Evolutionary conservation across 2,329 filamentous ascomycete species (phyloP), one percentile per base, ranked within the genome.

Genomic region (Endocalyx cinctus): DNA sequence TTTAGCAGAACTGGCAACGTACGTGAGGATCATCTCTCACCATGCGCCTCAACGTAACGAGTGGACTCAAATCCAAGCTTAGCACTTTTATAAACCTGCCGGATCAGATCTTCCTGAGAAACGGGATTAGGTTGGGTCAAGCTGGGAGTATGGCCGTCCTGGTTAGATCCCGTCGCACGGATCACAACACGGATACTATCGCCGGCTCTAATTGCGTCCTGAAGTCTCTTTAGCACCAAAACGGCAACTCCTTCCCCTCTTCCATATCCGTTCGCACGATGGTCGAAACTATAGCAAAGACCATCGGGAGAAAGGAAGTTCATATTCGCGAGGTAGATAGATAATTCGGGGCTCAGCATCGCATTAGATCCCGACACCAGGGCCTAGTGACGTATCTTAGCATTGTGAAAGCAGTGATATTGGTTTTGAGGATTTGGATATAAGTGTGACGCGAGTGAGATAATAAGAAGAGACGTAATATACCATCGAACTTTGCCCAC

Each of bases 161-260:
- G 38, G 17, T 40, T 40, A 3, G 23, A 26, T 2, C 28, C 38
- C n/a, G 26, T 19, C 20, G 29, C 29, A 20, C 26, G 17, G 10
- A 40, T 33, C 14, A 40, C 18, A 17, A 34, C 30, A 10, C 34
- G 16, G 10, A 40, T 35, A 10, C 18, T 28, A 22, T 40, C 38
- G 5, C 31, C 31, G 17, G 26, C 26, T 12, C 23, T 19, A 13
- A 40, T 10, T 10, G 38, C 38, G 10, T 37, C 22, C 17, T 17
- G 14, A 6, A 40, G 17, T 2, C 17, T 29, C 23, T 34, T 40
- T 5, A 40, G 27, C 15, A 40, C 33, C 7, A 40, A 12, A 4
- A 22, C 32, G 14, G 20, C 34, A 17, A 32, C 30, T 5, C 38
- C 38, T 23, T 40, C 38, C 4, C 2, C 38, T 32, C 5, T 27